A percentile compares a stretch with the other conserved stretches of the same genome.
Conservation (phyloP, 2,329 filamentous ascomycete species). For the Xylaria sp. region DNA sequence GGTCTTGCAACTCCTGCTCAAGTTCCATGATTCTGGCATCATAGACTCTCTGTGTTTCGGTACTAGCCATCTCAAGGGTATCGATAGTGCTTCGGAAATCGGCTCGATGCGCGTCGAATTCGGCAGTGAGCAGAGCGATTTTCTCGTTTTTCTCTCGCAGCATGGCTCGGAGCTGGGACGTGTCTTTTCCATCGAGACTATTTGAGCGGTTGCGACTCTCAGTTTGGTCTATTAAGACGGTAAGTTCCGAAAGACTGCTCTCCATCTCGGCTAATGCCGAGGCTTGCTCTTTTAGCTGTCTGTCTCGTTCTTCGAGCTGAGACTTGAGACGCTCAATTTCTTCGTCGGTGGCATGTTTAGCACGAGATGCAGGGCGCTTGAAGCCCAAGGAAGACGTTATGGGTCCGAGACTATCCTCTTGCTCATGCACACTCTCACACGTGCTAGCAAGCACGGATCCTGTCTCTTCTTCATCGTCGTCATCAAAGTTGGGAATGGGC, state of each 20-base stretch:
- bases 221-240: slow-evolving; percentile 61
- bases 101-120: slow-evolving; percentile 90
- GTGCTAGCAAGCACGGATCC: slow-evolving; percentile 38
- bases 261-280: slow-evolving; percentile 85
- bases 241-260: slow-evolving; percentile 38
- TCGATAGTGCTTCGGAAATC: slow-evolving; percentile 97
- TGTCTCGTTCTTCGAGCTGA: slow-evolving; percentile 77
- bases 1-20: slow-evolving; percentile 73
- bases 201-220: slow-evolving; percentile 41
- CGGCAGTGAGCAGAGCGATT: slow-evolving; percentile 84
- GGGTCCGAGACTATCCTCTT: slow-evolving; percentile 51
- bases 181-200: slow-evolving; percentile 64
- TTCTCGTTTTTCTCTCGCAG: slow-evolving; percentile 95
- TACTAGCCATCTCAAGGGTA: slow-evolving; percentile 89
- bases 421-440: slow-evolving; percentile 45
- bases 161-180: slow-evolving; percentile 69
- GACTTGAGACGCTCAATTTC: slow-evolving; percentile 68
- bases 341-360: slow-evolving; percentile 52
- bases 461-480: slow-evolving; percentile 53
- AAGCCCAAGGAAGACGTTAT: slow-evolving; percentile 51
- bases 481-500: slow-evolving; percentile 42
- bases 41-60: slow-evolving; percentile 93
- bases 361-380: slow-evolving; percentile 50
- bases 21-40: slow-evolving; percentile 87
- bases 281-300: slow-evolving; percentile 83